A percentile compares a stretch with the other conserved stretches of the same genome.
These are phyloP conservation scores for Penicillium angulare DNA, from an alignment of 495 filamentous ascomycete genomes.

Conservation along the genomic window DNA sequence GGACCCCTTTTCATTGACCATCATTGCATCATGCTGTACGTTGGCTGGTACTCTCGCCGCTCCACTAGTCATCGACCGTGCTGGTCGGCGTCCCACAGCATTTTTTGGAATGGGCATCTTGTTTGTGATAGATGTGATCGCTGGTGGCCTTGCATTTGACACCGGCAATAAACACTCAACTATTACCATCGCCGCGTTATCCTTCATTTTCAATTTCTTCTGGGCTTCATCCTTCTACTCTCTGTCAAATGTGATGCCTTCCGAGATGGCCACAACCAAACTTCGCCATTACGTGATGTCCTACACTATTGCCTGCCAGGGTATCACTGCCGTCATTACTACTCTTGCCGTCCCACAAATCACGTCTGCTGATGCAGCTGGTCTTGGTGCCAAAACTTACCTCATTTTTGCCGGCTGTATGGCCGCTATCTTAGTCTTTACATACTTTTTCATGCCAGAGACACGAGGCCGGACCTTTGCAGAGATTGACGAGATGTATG, in stretches of 20 bases:
- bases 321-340: constrained; percentile 36
- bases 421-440: constrained; percentile 58
- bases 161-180: constrained; percentile 14
- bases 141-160: constrained; percentile 30
- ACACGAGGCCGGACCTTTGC: constrained; percentile 63
- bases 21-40: constrained; percentile 39
- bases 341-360: constrained; percentile 35
- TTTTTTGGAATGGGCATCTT: constrained; percentile 32
- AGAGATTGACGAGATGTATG: constrained; percentile 66
- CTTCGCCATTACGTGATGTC: constrained; percentile 41
- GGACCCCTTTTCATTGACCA: constrained; percentile 31
- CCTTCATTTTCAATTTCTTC: constrained; percentile 41
- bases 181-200: constrained; percentile 25
- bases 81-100: constrained; percentile 37
- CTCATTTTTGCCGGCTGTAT: constrained; percentile 39
- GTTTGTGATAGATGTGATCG: constrained; percentile 27
- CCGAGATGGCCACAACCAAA: constrained; percentile 42
- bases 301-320: constrained; percentile 38
- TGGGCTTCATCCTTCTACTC: constrained; percentile 39
- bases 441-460: constrained; percentile 68
- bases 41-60: constrained; percentile 37
- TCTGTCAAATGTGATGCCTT: constrained; percentile 34
- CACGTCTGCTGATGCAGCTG: constrained; percentile 38
- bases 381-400: constrained; percentile 38
- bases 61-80: constrained; percentile 36